Percentiles rank a stretch among this genome's conserved stretches.
phyloP scores from a whole-genome alignment of 2,329 filamentous ascomycete genomes.

The Fusarium succisae region DNA sequence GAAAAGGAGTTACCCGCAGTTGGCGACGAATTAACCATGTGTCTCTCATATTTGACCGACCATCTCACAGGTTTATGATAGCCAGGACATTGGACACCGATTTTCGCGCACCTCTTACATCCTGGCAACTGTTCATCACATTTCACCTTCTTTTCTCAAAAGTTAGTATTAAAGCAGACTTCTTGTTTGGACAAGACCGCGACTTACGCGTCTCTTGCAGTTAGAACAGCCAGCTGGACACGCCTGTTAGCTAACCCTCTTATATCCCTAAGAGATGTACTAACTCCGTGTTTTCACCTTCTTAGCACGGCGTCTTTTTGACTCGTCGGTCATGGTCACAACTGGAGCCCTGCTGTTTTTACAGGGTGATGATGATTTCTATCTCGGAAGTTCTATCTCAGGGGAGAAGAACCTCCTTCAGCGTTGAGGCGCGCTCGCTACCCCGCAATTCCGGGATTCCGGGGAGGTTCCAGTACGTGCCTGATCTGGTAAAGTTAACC shows the following conservation, averaged over 20 bases:
- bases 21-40: neutral
- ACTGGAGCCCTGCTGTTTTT: too few species aligned
- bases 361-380: neutral
- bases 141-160: constrained; percentile 12
- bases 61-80: constrained; percentile 26
- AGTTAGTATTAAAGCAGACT: neutral
- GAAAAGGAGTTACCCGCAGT: neutral
- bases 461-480: too few species aligned
- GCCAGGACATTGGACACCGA: constrained; percentile 17
- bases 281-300: constrained; percentile 15
- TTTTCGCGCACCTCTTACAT: constrained; percentile 20
- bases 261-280: neutral
- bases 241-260: neutral
- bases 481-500: neutral
- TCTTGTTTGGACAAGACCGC: neutral
- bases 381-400: neutral
- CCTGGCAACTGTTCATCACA: constrained; percentile 24
- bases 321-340: neutral
- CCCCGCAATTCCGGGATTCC: neutral
- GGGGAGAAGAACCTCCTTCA: neutral
- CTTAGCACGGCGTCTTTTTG: neutral
- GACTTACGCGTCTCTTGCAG: constrained; percentile 22
- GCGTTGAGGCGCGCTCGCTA: neutral
- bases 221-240: constrained; percentile 11
- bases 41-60: constrained; percentile 25